Percentiles rank a stretch among this genome's conserved stretches.
phyloP scores from a whole-genome alignment of 257 asterid genomes.

The Verbena officinalis region DNA sequence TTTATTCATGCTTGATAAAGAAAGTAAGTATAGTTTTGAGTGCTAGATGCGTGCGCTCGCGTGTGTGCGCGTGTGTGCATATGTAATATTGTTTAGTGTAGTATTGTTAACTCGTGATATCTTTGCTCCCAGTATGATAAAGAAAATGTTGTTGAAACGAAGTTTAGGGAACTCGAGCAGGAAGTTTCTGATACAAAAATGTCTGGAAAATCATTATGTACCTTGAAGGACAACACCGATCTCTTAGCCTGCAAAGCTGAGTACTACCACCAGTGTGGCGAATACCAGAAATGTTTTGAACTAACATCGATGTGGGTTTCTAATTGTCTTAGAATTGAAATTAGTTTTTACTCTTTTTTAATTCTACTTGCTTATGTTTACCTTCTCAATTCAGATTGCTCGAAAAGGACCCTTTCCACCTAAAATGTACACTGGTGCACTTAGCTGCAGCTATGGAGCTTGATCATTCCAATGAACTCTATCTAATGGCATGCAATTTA shows the following conservation, averaged over 20 bases:
- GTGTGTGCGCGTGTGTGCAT: slow-evolving; percentile 23
- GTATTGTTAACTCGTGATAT: slow-evolving; percentile 24
- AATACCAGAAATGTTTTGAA: slow-evolving; percentile 93
- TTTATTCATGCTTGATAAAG: slow-evolving; percentile 88
- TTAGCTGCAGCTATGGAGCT: slow-evolving; percentile 99
- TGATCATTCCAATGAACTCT: slow-evolving; percentile 95
- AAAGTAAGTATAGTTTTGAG: slow-evolving; percentile 57
- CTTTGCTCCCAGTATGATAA: slow-evolving; percentile 71
- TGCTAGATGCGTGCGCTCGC: neutral
- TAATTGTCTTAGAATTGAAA: slow-evolving; percentile 21
- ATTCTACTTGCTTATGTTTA: slow-evolving; percentile 29
- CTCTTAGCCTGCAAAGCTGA: slow-evolving; percentile 99
- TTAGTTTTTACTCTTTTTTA: slow-evolving; percentile 5
- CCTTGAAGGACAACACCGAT: slow-evolving; percentile 84
- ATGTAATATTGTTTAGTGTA: slow-evolving; percentile 16
- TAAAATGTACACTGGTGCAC: slow-evolving; percentile 90
- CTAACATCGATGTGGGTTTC: slow-evolving; percentile 79
- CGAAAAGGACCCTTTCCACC: slow-evolving; percentile 98
- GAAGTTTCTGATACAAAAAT: slow-evolving; percentile 51
- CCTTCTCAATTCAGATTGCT: slow-evolving; percentile 73
- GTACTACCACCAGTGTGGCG: slow-evolving; percentile 95
- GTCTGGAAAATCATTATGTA: slow-evolving; percentile 65
- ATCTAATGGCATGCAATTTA: slow-evolving; percentile 97
- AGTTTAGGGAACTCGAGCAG: slow-evolving; percentile 84
- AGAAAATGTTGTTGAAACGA: slow-evolving; percentile 80